Conservation (phyloP, 2,329 filamentous ascomycete genomes). For the Fusarium brachygibbosum region DNA sequence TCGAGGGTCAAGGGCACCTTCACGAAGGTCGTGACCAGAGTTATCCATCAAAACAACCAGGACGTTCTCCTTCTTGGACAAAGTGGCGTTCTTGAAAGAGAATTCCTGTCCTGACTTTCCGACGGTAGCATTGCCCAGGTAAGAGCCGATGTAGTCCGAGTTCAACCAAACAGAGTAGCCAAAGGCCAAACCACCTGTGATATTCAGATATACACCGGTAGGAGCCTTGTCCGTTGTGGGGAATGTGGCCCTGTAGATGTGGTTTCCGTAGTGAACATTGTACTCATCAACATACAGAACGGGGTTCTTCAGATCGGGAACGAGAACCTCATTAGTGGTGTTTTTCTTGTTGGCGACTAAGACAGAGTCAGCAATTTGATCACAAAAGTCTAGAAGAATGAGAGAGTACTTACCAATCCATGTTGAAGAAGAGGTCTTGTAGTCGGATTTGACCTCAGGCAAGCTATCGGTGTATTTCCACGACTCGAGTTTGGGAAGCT, state of each 20-base stretch:
- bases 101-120: conserved; percentile 57
- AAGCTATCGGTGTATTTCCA: conserved; percentile 65
- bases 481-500: conserved; percentile 57
- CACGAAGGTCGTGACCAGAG: conserved; percentile 69
- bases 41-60: conserved; percentile 71
- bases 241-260: conserved; percentile 68
- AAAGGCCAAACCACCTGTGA: conserved; percentile 68
- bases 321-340: conserved; percentile 60
- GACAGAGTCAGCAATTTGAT: not conserved
- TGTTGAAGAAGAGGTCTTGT: conserved; percentile 58
- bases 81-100: conserved; percentile 64
- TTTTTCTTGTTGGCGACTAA: conserved; percentile 62
- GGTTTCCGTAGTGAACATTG: conserved; percentile 66
- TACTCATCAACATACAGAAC: conserved; percentile 71
- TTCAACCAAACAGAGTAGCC: conserved; percentile 72
- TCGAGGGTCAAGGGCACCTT: conserved; percentile 61
- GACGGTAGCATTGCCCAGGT: conserved; percentile 62
- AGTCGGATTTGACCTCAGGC: conserved; percentile 61
- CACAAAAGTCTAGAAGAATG: accelerated
- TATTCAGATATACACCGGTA: conserved; percentile 62
- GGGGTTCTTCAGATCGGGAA: conserved; percentile 64
- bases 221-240: conserved; percentile 53
- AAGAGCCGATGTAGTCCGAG: conserved; percentile 67
- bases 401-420: conserved; percentile 56
- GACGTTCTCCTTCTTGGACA: conserved; percentile 59